Conservation (phyloP, 192 early-diverging fungal species). For the Backusella morwellensis region DNA sequence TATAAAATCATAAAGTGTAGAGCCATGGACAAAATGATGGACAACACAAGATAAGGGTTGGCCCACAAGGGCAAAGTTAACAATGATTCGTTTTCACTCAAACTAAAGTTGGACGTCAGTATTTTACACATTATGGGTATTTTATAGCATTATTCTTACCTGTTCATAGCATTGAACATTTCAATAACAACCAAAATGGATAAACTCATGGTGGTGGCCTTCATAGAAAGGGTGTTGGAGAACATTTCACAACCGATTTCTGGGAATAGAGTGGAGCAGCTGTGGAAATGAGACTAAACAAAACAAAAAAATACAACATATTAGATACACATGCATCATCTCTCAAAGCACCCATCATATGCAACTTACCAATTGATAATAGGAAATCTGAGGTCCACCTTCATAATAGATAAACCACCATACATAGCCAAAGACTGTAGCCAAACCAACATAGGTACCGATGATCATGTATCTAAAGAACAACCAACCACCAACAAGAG, state of each 20-base stretch:
- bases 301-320: neutral
- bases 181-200: constrained; percentile 96
- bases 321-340: too few species aligned
- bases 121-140: too few species aligned
- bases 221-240: constrained; percentile 67
- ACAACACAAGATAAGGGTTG: constrained; percentile 84
- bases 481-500: constrained; percentile 92
- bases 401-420: constrained; percentile 98
- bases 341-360: neutral
- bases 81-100: constrained; percentile 94
- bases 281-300: constrained; percentile 85
- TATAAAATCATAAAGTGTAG: constrained; percentile 97
- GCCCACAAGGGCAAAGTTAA: constrained; percentile 89
- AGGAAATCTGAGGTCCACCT: constrained; percentile 86
- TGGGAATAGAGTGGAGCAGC: constrained; percentile 82
- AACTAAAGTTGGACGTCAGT: constrained; percentile 24
- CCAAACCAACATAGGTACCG: constrained; percentile 88
- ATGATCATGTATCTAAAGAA: constrained; percentile 93
- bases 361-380: constrained; percentile 74
- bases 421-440: constrained; percentile 95
- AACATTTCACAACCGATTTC: constrained; percentile 95
- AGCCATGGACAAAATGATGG: constrained; percentile 85
- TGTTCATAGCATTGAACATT: constrained; percentile 99
- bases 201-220: constrained; percentile 94
- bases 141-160: constrained; percentile 25